Evolutionary conservation across 306 rosid species (phyloP).

Genomic region (Acacia crassicarpa): DNA sequence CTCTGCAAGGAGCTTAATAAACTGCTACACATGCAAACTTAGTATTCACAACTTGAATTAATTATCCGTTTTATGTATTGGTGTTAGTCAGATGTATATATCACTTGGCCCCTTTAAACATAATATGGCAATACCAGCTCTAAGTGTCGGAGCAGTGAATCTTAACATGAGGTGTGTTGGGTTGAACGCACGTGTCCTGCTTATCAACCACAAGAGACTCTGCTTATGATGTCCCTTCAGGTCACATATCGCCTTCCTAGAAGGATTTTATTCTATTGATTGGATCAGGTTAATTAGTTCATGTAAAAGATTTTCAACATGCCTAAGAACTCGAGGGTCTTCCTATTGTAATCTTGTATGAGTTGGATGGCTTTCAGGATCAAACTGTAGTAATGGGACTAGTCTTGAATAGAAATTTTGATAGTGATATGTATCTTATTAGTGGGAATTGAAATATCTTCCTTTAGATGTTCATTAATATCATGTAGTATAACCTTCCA

Average conservation of each 20-base stretch:
- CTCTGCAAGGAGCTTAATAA: constrained; percentile 33
- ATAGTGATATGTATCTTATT: not conserved
- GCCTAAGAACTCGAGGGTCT: not conserved
- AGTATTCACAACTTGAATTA: constrained; percentile 33
- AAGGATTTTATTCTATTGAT: not conserved
- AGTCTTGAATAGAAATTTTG: not conserved
- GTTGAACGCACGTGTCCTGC: constrained; percentile 33
- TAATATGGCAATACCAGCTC: constrained; percentile 30
- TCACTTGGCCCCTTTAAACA: constrained; percentile 43
- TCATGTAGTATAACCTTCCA: not conserved
- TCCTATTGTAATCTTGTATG: not conserved
- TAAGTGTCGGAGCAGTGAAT: constrained; percentile 38
- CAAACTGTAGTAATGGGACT: not conserved
- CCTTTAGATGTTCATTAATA: not conserved
- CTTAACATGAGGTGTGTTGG: constrained; percentile 25
- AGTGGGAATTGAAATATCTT: not conserved
- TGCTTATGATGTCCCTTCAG: constrained; percentile 12
- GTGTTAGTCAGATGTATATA: constrained; percentile 38
- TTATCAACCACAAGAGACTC: constrained; percentile 32
- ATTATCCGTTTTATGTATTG: constrained; percentile 33
- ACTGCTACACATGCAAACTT: constrained; percentile 33
- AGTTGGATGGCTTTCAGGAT: not conserved
- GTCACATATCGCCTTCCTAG: not conserved
- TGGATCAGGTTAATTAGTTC: not conserved
- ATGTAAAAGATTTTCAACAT: not conserved